Base-by-base conservation (phyloP, 1,139 yeast genomes). In the Arxiozyma slooffiae region DNA sequence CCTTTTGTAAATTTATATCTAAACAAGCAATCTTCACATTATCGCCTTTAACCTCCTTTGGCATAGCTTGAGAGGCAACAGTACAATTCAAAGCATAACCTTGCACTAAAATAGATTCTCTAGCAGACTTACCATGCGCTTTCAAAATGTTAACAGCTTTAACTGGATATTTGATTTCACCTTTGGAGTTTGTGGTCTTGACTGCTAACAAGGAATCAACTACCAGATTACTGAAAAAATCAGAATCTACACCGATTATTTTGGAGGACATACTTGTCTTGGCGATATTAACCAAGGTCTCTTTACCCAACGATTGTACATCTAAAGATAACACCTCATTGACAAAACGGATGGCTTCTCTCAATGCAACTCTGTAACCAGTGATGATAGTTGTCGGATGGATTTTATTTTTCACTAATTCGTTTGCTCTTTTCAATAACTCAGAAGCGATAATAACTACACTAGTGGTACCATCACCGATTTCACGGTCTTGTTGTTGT, bases 11-110 rank as follows among this genome's bases (percentile, higher is more conserved):
- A 69, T 94, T 92, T 71, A 94, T 80, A 70, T 94, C 99, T 64
- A 94, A 76, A 60, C 92, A 84, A 4, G 98, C 99, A 64, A 94
- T 88, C 65, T 84, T 86, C 40, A 67, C 66, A 50, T 61, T 61
- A 41, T 68, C 68, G 30, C 67, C 67, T 48, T 95, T 95, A 48
- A 94, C 73, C 47, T 77, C 75, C 62, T 86, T 88, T 57, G 80
- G 76, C 98, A 94, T 94, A 21, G 97, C 97, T 71, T 92, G 97
- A 14, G 96, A 86, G 1, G 97, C 98, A 55, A 92, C 89, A 0
- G 98, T 92, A 73, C 97, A 90, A 73, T 94, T 94, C 60, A 94
- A 76, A 1, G 98, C 98, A 66, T 94, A 94, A 26, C 99, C 99
- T 63, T 88, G 79, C 44, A 94, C 89, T 51, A 92, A 74, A 54